phyloP scores from a whole-genome alignment of 345 rosid species.

The Linum tenue region DNA sequence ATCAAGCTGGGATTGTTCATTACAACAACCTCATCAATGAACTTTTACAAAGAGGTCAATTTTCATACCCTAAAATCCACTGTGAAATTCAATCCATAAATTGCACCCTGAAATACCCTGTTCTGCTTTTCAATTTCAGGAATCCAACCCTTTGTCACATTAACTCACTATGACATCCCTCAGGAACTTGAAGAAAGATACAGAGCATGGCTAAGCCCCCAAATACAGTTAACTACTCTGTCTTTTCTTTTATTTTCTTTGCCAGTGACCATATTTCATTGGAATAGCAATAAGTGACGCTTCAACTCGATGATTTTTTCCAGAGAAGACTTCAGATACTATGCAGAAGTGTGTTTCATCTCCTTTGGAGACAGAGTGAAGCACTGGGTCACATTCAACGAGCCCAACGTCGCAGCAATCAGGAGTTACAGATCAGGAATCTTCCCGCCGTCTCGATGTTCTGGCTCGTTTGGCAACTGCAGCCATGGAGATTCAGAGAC shows the following conservation, averaged over 20 bases:
- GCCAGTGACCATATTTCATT: too few relatives aligned
- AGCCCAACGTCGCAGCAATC: conserved; percentile 44
- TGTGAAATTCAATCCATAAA: too few relatives aligned
- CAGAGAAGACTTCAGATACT: conserved; percentile 57
- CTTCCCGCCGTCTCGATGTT: conserved; percentile 56
- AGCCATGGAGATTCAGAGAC: conserved; percentile 36
- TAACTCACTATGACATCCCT: conserved; percentile 68
- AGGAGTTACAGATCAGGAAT: conserved; percentile 42
- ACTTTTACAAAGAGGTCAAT: conserved; percentile 41
- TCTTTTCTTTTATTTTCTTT: too few relatives aligned
- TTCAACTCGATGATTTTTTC: background rate
- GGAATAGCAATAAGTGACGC: too few relatives aligned
- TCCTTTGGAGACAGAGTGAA: conserved; percentile 52
- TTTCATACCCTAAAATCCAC: background rate
- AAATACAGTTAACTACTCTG: conserved; percentile 34
- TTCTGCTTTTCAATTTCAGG: conserved; percentile 32
- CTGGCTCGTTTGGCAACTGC: conserved; percentile 47
- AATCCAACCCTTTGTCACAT: conserved; percentile 66
- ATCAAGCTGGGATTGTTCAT: conserved; percentile 42
- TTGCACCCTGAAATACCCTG: background rate
- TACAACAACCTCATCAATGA: conserved; percentile 51
- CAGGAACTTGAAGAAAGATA: conserved; percentile 66
- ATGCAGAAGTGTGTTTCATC: conserved; percentile 45
- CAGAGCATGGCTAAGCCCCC: conserved; percentile 63
- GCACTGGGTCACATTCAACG: conserved; percentile 55